Evolutionary conservation across 768 basidiomycete species (phyloP), one percentile per base, ranked within the genome.

Genomic region (Mycena crocata): DNA sequence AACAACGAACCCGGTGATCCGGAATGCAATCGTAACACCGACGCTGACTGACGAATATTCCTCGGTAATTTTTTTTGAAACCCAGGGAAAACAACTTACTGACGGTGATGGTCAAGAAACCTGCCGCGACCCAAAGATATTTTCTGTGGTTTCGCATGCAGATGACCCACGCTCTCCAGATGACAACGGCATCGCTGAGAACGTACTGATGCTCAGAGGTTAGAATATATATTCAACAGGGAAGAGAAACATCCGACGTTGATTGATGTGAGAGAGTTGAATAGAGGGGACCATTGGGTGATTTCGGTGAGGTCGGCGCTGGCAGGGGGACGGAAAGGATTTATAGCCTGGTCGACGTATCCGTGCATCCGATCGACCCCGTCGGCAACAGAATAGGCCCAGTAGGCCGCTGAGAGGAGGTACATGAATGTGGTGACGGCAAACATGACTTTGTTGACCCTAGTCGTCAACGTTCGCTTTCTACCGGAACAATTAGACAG

Each of bases 81-180:
- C 5, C 10, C 4, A n/a, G 9, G 10, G 31, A 6, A 28, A 46
- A 39, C 14, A 15, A 58, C 67, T 14, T 24, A 62, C 66, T 17
- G 3, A 57, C 26, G 13, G 56, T 64, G 62, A 60, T 28, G 23
- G 7, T 37, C 26, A 68, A 30, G 24, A 68, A 60, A 23, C 42
- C 37, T 3, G 61, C 51, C 6, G 67, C 30, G 15, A 64, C 31
- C 24, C 57, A 60, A 2, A 68, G 12, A 26, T 61, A 68, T 31
- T 51, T 68, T 12, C 67, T 57, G 26, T 57, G 46, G 9, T 56
- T 34, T 2, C 40, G 44, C 6, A 37, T 30, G 9, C 57, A 50
- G 44, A 64, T 35, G 3, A 68, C 31, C 58, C 62, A 50, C 4
- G 58, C 62, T 19, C 67, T 15, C 67, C 67, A 68, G 24, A 68